phyloP scores from a whole-genome alignment of 1,139 yeast genomes.

The Pichia sp. region DNA sequence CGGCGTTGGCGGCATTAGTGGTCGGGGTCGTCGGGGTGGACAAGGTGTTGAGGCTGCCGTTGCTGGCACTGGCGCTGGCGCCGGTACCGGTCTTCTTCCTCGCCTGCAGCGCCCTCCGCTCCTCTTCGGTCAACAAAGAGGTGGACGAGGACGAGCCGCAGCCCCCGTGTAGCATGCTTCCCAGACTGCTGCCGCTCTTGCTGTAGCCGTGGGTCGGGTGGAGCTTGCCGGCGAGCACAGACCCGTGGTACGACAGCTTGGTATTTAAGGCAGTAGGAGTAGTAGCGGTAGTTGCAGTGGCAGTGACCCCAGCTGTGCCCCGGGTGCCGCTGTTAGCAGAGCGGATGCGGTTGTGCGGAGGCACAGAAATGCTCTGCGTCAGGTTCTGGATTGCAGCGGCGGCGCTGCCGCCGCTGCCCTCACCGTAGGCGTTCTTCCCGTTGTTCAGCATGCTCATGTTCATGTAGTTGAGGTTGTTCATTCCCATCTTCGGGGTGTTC shows the following conservation, averaged over 20 bases:
- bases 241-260: too few relatives aligned
- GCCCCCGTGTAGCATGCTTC: not conserved
- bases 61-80: not conserved
- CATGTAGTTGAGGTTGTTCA: slow-evolving; percentile 5
- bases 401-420: not conserved
- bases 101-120: not conserved
- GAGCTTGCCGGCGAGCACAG: not conserved
- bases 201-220: not conserved
- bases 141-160: not conserved
- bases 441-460: slow-evolving; percentile 1
- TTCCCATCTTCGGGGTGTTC: not conserved
- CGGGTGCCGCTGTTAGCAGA: not conserved
- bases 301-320: not conserved
- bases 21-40: too few relatives aligned
- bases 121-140: not conserved
- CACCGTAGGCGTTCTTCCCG: not conserved
- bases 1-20: too few relatives aligned
- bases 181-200: slow-evolving; percentile 1
- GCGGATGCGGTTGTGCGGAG: slow-evolving; percentile 16
- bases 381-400: not conserved
- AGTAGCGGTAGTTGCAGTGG: not conserved
- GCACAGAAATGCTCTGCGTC: slow-evolving; percentile 15
- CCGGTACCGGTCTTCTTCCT: not conserved
- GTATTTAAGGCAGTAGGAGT: not conserved
- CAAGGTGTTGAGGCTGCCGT: not conserved